Base-by-base conservation (phyloP, 2,329 filamentous ascomycete genomes). In the Coleophoma crateriformis region DNA sequence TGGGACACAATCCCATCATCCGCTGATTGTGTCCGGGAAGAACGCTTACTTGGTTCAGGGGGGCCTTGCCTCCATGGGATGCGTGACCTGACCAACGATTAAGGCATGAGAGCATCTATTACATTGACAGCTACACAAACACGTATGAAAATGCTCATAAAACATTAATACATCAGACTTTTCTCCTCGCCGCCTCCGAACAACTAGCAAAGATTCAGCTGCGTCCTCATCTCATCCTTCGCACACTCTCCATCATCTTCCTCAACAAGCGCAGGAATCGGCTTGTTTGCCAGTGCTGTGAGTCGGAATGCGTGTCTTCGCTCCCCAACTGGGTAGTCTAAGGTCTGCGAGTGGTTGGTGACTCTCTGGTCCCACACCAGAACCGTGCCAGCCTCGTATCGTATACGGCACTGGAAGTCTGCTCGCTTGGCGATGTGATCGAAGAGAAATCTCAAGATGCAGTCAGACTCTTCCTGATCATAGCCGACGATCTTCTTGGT, bases 331-430 rank as follows among this genome's bases (percentile, higher is more conserved):
- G 54, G 50, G 48, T 61, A 62, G 42, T 60, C 59, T 32, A 59
- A 46, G 3, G 56, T 60, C 46, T 60, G 57, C 17, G 44, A 48
- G 32, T 49, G 47, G n/a, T 52, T 46, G 7, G 68, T 70, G 7
- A 81, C 76, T 42, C 71, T 74, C 55, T 85, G 85, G 58, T 92
- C 88, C 87, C 87, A 92, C 0, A 91, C 81, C 2, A 91, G 85
- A 2, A 92, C 87, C 0, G 87, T 90, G 12, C 81, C 78, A 35
- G 81, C 74, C 60, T 82, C 81, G 87, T 88, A 92, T 66, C 84
- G 85, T 48, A 95, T 75, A 17, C 87, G 78, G 6, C 75, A 75
- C 58, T 89, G 85, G 64, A 88, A 79, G 61, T 89, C 85, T 49
- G 83, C 80, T n/a, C 83, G 82, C 35, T 78, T 74, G 1, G 82